phyloP scores from a whole-genome alignment of 495 filamentous ascomycete genomes.

The Penicillium flavigenum region DNA sequence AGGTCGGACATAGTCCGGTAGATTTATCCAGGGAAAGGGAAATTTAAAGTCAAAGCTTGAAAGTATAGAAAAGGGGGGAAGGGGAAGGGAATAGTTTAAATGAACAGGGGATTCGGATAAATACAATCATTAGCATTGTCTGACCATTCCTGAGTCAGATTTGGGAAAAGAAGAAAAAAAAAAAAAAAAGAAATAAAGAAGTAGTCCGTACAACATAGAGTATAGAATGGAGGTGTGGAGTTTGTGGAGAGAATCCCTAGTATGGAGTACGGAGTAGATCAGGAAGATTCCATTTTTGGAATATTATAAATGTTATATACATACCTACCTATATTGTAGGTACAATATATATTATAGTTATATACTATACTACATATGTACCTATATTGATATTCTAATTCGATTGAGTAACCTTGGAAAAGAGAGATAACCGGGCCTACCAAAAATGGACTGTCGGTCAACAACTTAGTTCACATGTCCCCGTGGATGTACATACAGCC shows the following conservation, averaged over 20 bases:
- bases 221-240: constrained; percentile 34
- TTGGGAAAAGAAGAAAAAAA: background rate
- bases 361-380: too few species aligned
- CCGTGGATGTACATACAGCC: too few species aligned
- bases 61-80: background rate
- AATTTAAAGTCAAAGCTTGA: too few species aligned
- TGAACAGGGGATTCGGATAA: background rate
- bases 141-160: background rate
- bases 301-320: too few species aligned
- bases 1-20: constrained; percentile 40
- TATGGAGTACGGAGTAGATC: constrained; percentile 12
- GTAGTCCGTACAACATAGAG: too few species aligned
- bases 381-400: too few species aligned
- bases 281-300: background rate
- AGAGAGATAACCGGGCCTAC: too few species aligned
- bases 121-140: too few species aligned
- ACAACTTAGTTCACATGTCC: background rate
- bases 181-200: background rate
- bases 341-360: too few species aligned
- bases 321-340: too few species aligned
- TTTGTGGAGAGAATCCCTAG: too few species aligned
- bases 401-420: too few species aligned
- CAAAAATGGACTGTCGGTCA: constrained; percentile 20
- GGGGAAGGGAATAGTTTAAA: constrained; percentile 4
- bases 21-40: background rate